Percentiles rank a stretch among this genome's conserved stretches.
Evolutionary conservation across 2,329 filamentous ascomycete species (phyloP).

Genomic region (Neopestalotiopsis sp.): DNA sequence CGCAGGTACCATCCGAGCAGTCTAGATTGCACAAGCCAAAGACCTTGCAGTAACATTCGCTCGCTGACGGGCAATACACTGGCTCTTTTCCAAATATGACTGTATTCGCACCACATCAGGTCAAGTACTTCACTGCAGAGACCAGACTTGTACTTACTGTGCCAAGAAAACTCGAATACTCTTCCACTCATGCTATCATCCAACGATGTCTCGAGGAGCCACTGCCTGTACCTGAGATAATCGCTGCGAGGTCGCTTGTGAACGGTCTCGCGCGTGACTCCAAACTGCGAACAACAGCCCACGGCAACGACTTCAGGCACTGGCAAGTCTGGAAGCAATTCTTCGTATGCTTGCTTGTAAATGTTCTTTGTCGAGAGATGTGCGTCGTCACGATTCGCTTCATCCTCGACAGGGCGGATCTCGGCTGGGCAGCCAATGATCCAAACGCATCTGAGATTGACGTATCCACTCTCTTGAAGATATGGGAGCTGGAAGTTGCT

Average conservation of each 20-base stretch:
- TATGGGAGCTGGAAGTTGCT: slow-evolving; percentile 53
- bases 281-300: slow-evolving; percentile 72
- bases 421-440: slow-evolving; percentile 59
- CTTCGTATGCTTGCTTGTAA: slow-evolving; percentile 47
- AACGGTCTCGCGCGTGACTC: slow-evolving; percentile 60
- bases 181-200: slow-evolving; percentile 62
- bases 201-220: slow-evolving; percentile 62
- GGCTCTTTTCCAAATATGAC: slow-evolving; percentile 64
- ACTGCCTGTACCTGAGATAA: slow-evolving; percentile 63
- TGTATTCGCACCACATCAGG: slow-evolving; percentile 30
- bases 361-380: slow-evolving; percentile 45
- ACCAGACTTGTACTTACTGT: slow-evolving; percentile 51
- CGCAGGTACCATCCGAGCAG: slow-evolving; percentile 53
- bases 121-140: neutral
- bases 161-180: slow-evolving; percentile 71
- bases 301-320: slow-evolving; percentile 58
- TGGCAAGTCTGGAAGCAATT: slow-evolving; percentile 46
- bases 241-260: slow-evolving; percentile 52
- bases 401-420: slow-evolving; percentile 48
- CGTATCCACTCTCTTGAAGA: slow-evolving; percentile 60
- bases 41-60: slow-evolving; percentile 70
- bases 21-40: slow-evolving; percentile 64
- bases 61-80: slow-evolving; percentile 65
- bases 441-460: slow-evolving; percentile 66
- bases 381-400: slow-evolving; percentile 41